Evolutionary conservation across 1,139 yeast species (phyloP).

Genomic region (Cylindricascospora bacillispora): DNA sequence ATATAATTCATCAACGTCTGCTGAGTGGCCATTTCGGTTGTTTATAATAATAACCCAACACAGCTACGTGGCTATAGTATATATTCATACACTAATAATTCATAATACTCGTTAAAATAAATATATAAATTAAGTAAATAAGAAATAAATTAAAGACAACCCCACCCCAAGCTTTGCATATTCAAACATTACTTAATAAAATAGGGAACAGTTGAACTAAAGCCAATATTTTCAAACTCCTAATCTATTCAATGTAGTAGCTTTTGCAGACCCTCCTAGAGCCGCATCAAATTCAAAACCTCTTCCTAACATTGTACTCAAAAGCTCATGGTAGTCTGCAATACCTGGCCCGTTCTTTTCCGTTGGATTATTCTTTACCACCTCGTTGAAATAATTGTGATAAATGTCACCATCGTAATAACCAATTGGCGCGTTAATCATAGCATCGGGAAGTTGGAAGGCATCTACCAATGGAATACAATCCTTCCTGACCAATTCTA

Average conservation of each 20-base stretch:
- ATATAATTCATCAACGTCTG: too few species aligned
- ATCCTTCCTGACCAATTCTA: conserved; percentile 48
- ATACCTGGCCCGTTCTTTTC: conserved; percentile 36
- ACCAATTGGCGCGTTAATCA: conserved; percentile 80
- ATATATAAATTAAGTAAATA: conserved; percentile 3
- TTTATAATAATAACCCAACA: too few species aligned
- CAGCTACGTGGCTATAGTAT: too few species aligned
- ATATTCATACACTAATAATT: too few species aligned
- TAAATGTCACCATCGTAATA: conserved; percentile 77
- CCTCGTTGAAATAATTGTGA: conserved; percentile 54
- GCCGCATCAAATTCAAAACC: conserved; percentile 33
- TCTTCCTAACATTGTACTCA: conserved; percentile 44
- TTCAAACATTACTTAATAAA: too few species aligned
- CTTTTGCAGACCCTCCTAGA: conserved; percentile 36
- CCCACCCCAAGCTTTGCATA: neutral
- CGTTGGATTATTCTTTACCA: conserved; percentile 32
- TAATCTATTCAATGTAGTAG: conserved; percentile 31
- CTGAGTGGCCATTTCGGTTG: too few species aligned
- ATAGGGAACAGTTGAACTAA: too few species aligned
- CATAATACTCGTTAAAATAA: too few species aligned
- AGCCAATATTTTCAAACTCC: too few species aligned
- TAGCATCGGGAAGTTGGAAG: conserved; percentile 73
- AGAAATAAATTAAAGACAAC: neutral
- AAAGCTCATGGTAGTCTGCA: conserved; percentile 45
- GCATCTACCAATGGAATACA: conserved; percentile 81